Conservation (phyloP, 163 green algal species). For the Picocystis sp. region DNA sequence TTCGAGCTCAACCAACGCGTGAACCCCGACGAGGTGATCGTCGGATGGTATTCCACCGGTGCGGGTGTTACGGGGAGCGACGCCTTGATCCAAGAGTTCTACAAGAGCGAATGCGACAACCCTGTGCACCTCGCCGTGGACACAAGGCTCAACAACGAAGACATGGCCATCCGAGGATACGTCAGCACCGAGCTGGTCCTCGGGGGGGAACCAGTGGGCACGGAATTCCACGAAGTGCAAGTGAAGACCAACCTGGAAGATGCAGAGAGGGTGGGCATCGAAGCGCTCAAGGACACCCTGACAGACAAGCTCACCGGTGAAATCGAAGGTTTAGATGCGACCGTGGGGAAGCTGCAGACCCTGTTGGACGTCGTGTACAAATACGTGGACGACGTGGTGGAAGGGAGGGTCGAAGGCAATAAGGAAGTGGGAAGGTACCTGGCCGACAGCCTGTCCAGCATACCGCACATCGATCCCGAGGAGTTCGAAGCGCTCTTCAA, state of each 20-base stretch:
- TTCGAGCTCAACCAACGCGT: slow-evolving; percentile 83
- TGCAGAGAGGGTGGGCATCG: slow-evolving; percentile 61
- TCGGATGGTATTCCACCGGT: slow-evolving; percentile 86
- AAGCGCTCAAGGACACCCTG: slow-evolving; percentile 30
- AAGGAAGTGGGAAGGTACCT: slow-evolving; percentile 62
- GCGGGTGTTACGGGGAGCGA: slow-evolving; percentile 45
- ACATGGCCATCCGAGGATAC: slow-evolving; percentile 53
- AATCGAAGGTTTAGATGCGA: slow-evolving; percentile 46
- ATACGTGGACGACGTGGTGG: slow-evolving; percentile 74
- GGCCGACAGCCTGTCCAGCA: slow-evolving; percentile 61
- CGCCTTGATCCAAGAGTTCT: slow-evolving; percentile 90
- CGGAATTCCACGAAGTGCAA: slow-evolving; percentile 75
- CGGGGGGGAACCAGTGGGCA: slow-evolving; percentile 35
- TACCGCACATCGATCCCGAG: slow-evolving; percentile 49
- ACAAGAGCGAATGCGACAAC: slow-evolving; percentile 42
- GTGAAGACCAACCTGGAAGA: slow-evolving; percentile 56
- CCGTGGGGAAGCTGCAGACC: slow-evolving; percentile 38
- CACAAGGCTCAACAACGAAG: slow-evolving; percentile 39
- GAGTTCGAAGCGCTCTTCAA: slow-evolving; percentile 73
- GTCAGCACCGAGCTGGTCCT: slow-evolving; percentile 27
- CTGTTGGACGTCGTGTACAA: slow-evolving; percentile 37
- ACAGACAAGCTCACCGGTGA: slow-evolving; percentile 41
- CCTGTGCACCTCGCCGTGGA: slow-evolving; percentile 73
- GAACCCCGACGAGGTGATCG: slow-evolving; percentile 61
- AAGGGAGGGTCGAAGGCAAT: slow-evolving; percentile 35